These are phyloP conservation scores for Mangifera indica DNA, from an alignment of 345 rosid species.

Conservation along the genomic window DNA sequence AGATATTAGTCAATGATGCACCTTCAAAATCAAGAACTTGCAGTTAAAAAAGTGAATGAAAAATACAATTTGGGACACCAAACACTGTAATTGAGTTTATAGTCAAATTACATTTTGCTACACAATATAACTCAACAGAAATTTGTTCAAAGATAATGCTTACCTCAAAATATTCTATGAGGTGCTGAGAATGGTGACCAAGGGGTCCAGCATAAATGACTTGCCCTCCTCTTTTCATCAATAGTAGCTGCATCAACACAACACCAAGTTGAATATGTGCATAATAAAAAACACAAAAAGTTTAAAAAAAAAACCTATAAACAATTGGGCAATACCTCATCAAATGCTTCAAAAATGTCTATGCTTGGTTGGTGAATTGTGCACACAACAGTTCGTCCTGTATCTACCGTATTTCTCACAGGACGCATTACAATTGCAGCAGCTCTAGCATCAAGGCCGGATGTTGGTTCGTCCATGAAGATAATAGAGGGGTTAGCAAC, in stretches of 20 bases:
- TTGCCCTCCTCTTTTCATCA: slow-evolving; percentile 96
- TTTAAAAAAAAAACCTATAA: not conserved
- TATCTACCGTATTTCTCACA: slow-evolving; percentile 87
- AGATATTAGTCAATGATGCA: slow-evolving; percentile 1
- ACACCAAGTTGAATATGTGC: not conserved
- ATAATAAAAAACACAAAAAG: not conserved
- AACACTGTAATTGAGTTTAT: too few relatives aligned
- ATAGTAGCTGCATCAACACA: slow-evolving; percentile 50
- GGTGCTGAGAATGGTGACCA: slow-evolving; percentile 75
- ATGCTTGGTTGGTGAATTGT: slow-evolving; percentile 97
- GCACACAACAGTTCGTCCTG: slow-evolving; percentile 95
- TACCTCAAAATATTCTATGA: slow-evolving; percentile 86
- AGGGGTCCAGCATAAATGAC: slow-evolving; percentile 85
- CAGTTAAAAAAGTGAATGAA: not conserved
- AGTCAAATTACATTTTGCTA: not conserved
- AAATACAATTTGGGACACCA: not conserved
- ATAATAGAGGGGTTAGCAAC: slow-evolving; percentile 93
- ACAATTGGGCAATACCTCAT: slow-evolving; percentile 53
- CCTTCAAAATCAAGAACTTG: slow-evolving; percentile 1
- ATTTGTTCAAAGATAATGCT: not conserved
- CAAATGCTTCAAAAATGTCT: slow-evolving; percentile 88
- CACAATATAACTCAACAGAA: not conserved
- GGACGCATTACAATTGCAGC: slow-evolving; percentile 97
- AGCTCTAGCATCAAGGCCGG: slow-evolving; percentile 96
- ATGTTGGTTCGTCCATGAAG: slow-evolving; percentile 96